Percentiles rank a stretch among this genome's conserved stretches.
These are phyloP conservation scores for Warburgia ugandensis DNA, from an alignment of 164 flowering plant genomes.

Conservation along the genomic window DNA sequence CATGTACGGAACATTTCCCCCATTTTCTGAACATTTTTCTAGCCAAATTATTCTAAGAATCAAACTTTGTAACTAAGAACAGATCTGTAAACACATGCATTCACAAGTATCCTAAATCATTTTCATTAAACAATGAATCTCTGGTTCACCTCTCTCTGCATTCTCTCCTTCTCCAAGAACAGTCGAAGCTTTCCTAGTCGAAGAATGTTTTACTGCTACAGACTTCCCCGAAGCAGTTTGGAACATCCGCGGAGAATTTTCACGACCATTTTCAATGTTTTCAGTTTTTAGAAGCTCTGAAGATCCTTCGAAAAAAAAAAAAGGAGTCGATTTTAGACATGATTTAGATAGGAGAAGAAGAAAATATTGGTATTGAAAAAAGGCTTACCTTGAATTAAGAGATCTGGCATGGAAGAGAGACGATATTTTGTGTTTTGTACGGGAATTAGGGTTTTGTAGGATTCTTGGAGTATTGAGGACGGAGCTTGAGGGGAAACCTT, in stretches of 20 bases:
- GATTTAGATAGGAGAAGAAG: slow-evolving; percentile 4
- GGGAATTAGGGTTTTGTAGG: slow-evolving; percentile 6
- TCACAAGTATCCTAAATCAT: neutral
- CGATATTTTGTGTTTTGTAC: too few relatives aligned
- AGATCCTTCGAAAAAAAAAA: slow-evolving; percentile 10
- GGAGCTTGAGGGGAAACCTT: slow-evolving; percentile 13
- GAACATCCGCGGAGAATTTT: slow-evolving; percentile 2
- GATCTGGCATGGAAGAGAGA: slow-evolving; percentile 63
- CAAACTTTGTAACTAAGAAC: too few relatives aligned
- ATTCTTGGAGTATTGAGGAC: slow-evolving; percentile 4
- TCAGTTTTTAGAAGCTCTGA: slow-evolving; percentile 1
- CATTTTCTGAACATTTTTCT: too few relatives aligned
- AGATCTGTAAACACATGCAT: neutral
- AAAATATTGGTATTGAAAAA: neutral
- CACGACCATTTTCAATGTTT: neutral
- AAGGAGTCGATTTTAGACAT: too few relatives aligned
- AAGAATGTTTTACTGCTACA: slow-evolving; percentile 2
- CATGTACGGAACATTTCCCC: too few relatives aligned
- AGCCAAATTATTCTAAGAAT: too few relatives aligned
- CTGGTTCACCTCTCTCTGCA: neutral
- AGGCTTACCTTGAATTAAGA: slow-evolving; percentile 43
- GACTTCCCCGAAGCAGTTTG: slow-evolving; percentile 11
- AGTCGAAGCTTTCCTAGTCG: slow-evolving; percentile 5
- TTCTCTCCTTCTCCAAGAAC: slow-evolving; percentile 9
- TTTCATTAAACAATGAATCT: neutral